A percentile compares a stretch with the other conserved stretches of the same genome.
These are phyloP conservation scores for Fusarium graminum DNA, from an alignment of 2,329 filamentous ascomycete genomes.

Conservation along the genomic window DNA sequence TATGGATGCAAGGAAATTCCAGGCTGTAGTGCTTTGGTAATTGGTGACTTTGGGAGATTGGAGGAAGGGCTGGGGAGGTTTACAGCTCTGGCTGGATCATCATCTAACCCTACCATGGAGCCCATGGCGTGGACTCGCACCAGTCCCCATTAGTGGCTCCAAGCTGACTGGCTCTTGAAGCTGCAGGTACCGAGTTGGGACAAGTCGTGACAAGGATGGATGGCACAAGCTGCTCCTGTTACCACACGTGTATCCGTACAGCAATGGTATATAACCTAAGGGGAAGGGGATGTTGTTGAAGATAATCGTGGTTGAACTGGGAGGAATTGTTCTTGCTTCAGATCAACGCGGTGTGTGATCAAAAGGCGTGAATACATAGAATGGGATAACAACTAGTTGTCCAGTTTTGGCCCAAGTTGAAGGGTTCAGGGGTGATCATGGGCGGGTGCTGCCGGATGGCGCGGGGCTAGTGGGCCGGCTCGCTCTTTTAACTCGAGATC, in stretches of 20 bases:
- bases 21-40: neutral
- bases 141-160: slow-evolving; percentile 31
- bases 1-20: slow-evolving; percentile 29
- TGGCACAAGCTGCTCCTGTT: slow-evolving; percentile 28
- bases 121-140: slow-evolving; percentile 21
- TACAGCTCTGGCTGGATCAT: slow-evolving; percentile 25
- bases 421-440: slow-evolving; percentile 42
- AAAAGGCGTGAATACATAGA: neutral
- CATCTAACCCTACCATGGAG: neutral
- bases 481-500: slow-evolving; percentile 24
- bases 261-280: too few species aligned
- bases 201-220: slow-evolving; percentile 29
- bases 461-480: slow-evolving; percentile 40
- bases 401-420: slow-evolving; percentile 26
- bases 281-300: neutral
- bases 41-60: neutral
- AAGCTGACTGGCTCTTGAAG: slow-evolving; percentile 32
- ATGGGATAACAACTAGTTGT: slow-evolving; percentile 7
- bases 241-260: slow-evolving; percentile 2
- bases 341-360: neutral
- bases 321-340: neutral
- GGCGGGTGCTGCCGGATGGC: slow-evolving; percentile 46
- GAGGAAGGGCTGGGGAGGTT: slow-evolving; percentile 11
- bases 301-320: neutral
- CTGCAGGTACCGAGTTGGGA: slow-evolving; percentile 45